Conservation (phyloP, 129 eudicot genomes). For the Centrapalus pauciflorus region DNA sequence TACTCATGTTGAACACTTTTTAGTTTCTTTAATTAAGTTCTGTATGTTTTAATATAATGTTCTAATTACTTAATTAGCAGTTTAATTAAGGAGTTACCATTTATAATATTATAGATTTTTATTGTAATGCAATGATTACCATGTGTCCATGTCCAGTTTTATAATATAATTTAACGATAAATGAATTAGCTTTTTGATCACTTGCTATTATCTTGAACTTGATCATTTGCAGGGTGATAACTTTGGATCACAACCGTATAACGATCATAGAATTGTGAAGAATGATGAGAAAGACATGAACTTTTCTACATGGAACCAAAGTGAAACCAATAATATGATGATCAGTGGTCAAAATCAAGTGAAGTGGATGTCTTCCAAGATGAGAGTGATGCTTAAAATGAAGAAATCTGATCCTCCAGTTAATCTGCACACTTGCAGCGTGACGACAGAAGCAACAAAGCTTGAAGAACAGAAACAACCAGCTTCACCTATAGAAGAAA, state of each 20-base stretch:
- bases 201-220: constrained; percentile 20
- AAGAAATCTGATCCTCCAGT: constrained; percentile 40
- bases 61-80: no score
- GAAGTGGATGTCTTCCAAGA: constrained; percentile 72
- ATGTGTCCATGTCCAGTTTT: no score
- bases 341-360: constrained; percentile 33
- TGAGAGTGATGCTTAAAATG: constrained; percentile 60
- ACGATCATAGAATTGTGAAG: constrained; percentile 30
- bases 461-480: constrained; percentile 21
- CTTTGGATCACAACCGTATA: constrained; percentile 30
- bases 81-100: no score
- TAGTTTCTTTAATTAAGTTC: no score
- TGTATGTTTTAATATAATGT: no score
- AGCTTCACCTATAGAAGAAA: constrained; percentile 31
- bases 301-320: constrained; percentile 48
- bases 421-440: constrained; percentile 4
- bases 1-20: no score
- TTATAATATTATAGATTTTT: no score
- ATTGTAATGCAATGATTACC: no score
- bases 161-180: neutral
- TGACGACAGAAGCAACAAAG: neutral
- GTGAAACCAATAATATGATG: constrained; percentile 1
- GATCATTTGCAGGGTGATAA: constrained; percentile 35
- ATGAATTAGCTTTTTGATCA: neutral
- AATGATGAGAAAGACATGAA: constrained; percentile 24